These are phyloP conservation scores for Jimgerdemannia flammicorona DNA, from an alignment of 192 early-diverging fungal species.

Conservation along the genomic window DNA sequence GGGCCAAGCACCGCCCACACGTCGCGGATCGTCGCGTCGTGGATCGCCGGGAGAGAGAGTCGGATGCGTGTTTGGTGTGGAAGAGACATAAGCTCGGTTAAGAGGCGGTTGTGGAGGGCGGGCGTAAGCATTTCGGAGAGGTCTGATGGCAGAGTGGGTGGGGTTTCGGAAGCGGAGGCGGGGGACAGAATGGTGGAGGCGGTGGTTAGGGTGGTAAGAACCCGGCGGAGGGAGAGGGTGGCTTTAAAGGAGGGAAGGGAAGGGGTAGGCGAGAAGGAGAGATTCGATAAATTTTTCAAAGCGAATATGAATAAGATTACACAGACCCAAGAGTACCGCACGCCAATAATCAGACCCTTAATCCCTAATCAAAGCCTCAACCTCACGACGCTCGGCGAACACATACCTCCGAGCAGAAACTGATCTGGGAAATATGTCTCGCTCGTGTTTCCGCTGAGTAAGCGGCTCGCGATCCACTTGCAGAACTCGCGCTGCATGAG, in stretches of 20 bases:
- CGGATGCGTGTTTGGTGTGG: slow-evolving; percentile 11
- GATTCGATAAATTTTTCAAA: too few species aligned
- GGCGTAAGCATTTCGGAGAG: slow-evolving; percentile 27
- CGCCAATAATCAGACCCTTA: slow-evolving; percentile 21
- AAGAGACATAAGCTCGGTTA: slow-evolving; percentile 20
- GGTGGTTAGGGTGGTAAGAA: neutral
- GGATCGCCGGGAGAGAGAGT: slow-evolving; percentile 37
- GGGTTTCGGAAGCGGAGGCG: too few species aligned
- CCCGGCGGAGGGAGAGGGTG: slow-evolving; percentile 2
- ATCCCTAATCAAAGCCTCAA: neutral
- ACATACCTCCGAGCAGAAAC: slow-evolving; percentile 43
- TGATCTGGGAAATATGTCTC: slow-evolving; percentile 43
- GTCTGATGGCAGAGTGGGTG: too few species aligned
- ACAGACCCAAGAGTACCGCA: neutral
- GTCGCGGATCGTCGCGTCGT: slow-evolving; percentile 43
- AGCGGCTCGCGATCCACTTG: slow-evolving; percentile 36
- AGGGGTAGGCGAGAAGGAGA: neutral
- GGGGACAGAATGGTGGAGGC: too few species aligned
- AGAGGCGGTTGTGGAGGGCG: slow-evolving; percentile 30
- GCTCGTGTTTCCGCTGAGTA: slow-evolving; percentile 39
- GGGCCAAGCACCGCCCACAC: slow-evolving; percentile 43
- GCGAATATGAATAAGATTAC: too few species aligned
- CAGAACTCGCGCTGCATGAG: slow-evolving; percentile 34
- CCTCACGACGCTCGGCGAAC: neutral
- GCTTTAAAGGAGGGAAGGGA: neutral